Base-by-base conservation (phyloP, 2,329 filamentous ascomycete species). In the Lecanicillium sp. region DNA sequence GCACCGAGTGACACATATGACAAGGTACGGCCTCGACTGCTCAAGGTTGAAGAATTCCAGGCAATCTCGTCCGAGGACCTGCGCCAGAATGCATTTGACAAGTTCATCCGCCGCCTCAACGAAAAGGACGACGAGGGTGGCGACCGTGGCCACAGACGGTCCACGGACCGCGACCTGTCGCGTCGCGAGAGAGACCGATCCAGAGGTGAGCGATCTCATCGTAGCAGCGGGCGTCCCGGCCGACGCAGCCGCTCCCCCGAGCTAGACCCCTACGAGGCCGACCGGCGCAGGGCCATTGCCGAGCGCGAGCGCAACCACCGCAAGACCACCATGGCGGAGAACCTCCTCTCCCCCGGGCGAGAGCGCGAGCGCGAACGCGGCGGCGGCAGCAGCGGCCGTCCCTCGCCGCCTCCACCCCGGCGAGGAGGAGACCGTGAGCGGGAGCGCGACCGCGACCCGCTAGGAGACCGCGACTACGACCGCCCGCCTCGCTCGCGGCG, bases 251-350 rank as follows among this genome's bases (percentile, higher is more conserved):
- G 88, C 52, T 89, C 84, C 51, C 89, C 88, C n/a, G 92, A 97
- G 61, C 77, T 79, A 42, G 89, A 98, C 64, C 79, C 87, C 15
- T 98, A 98, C 61, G 92, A 97, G 62, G 92, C 89, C 44, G 92
- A 98, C 58, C 81, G 92, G 48, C 84, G 88, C 53, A 92, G 90
- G 60, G 90, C 90, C 31, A 89, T 92, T 56, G 88, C 89, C 42
- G 89, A 95, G 57, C 83, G 94, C 34, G 94, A 97, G 65, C 84
- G 89, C 48, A 89, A 94, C 52, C 94, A 95, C 64, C 81, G 87
- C 59, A 94, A 92, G 65, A 71, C 78, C 32, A 79, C 74, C 56
- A 79, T 79, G 64, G 84, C 82, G 47, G 77, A 81, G 51, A 76
- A 68, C 48, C 61, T 79, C 15, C 58, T 81, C 39, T 71, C 72